phyloP scores from a whole-genome alignment of 805 yeast species.

The Saccharomycopsis fodiens region DNA sequence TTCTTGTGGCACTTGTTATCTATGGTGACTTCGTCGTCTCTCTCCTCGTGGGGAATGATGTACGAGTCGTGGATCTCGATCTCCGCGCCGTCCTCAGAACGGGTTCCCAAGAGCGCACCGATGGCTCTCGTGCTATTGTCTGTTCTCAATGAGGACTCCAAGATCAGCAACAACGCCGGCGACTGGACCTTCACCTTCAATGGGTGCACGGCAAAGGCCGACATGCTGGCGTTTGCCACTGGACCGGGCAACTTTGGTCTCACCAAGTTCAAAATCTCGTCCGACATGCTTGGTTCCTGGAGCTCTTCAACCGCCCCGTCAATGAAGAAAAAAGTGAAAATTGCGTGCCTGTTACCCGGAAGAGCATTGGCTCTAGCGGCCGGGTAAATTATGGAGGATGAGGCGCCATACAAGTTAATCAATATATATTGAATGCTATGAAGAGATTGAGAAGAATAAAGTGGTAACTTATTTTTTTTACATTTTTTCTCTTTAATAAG shows the following conservation, averaged over 20 bases:
- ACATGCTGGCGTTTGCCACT: constrained; percentile 26
- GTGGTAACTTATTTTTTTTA: background rate
- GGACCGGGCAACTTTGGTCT: constrained; percentile 38
- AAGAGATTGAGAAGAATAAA: background rate
- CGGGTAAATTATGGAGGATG: background rate
- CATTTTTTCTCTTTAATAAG: background rate
- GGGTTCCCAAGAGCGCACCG: constrained; percentile 73
- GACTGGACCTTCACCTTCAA: constrained; percentile 53
- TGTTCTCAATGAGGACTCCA: constrained; percentile 60
- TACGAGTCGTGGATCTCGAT: constrained; percentile 69
- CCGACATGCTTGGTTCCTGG: constrained; percentile 8
- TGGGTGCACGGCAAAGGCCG: constrained; percentile 32
- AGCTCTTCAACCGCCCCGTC: background rate
- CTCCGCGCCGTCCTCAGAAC: constrained; percentile 77
- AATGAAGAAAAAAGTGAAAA: background rate
- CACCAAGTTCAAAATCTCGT: constrained; percentile 24
- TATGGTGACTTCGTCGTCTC: constrained; percentile 66
- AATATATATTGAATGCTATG: no score
- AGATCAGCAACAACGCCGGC: constrained; percentile 65
- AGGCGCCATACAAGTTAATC: background rate
- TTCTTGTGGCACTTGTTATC: constrained; percentile 70
- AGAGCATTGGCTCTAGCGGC: no score
- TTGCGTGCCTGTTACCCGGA: background rate
- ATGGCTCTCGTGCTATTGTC: constrained; percentile 56
- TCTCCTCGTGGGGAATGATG: constrained; percentile 73